Percentiles rank a stretch among this genome's conserved stretches.
These are phyloP conservation scores for Cadophora sp. DNA, from an alignment of 2,329 filamentous ascomycete genomes.

Conservation along the genomic window DNA sequence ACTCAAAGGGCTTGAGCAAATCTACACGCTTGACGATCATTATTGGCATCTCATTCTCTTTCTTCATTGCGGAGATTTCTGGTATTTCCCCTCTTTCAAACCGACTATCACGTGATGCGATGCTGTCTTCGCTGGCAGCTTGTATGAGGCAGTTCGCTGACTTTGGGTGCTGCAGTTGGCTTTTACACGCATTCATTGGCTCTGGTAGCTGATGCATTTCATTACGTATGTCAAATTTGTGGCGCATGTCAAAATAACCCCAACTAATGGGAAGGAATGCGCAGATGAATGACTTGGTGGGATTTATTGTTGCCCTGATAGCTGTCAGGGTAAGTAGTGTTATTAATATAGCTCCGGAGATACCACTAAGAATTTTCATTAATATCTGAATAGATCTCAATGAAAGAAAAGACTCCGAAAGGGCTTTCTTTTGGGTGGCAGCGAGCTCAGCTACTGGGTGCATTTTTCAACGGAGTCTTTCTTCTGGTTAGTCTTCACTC, in stretches of 20 bases:
- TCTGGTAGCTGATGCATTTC: conserved; percentile 78
- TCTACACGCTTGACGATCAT: conserved; percentile 44
- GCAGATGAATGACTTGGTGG: conserved; percentile 73
- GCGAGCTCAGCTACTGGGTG: conserved; percentile 73
- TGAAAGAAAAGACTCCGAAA: conserved; percentile 61
- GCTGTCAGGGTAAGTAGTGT: conserved; percentile 63
- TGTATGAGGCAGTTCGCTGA: neutral
- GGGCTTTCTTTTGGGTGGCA: conserved; percentile 78
- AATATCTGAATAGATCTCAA: conserved; percentile 57
- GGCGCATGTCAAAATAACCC: neutral
- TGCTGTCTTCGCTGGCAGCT: neutral
- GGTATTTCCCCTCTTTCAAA: conserved; percentile 41
- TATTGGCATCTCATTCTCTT: conserved; percentile 53
- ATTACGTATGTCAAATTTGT: conserved; percentile 63
- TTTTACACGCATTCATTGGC: conserved; percentile 76
- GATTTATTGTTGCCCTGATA: conserved; percentile 70
- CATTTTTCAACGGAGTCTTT: conserved; percentile 83
- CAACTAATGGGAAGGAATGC: neutral
- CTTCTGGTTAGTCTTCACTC: conserved; percentile 56
- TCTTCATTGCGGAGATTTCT: conserved; percentile 55
- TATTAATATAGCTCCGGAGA: conserved; percentile 2
- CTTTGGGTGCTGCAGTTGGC: conserved; percentile 55
- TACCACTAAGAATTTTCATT: neutral
- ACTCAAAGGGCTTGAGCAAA: conserved; percentile 24
- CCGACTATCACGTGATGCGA: neutral